Evolutionary conservation across 305 asterid species (phyloP), one percentile per base, ranked within the genome.

Genomic region (Caryopteris hybrid): DNA sequence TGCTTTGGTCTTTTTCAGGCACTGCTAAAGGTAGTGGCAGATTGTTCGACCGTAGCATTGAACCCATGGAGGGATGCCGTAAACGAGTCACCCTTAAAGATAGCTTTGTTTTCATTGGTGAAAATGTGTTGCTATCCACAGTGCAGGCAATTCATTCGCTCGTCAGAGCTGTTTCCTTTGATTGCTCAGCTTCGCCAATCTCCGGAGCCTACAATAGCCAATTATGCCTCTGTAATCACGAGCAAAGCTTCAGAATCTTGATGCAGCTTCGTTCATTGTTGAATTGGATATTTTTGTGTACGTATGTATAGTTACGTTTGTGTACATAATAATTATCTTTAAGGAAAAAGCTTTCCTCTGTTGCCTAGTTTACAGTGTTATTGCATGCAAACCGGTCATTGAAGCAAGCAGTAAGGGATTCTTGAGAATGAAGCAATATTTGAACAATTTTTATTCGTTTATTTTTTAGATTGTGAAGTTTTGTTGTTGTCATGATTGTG

Each of bases 41-140:
- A 90, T 73, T 92, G 95, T 68, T 81, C 96, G 1, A 72, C 76
- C 12, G 84, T 83, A 18, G 98, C 95, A 56, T 76, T 94, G 76
- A 89, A 85, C 81, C 98, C 98, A 0, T 66, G 89, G 65, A 83
- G 76, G 65, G 97, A 91, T 41, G 92, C 91, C 21, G 38, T 87
- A 53, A 85, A 84, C 10, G 99, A 91, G 75, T 94, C 99, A 13
- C 97, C 99, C 45, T 71, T 91, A 66, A 95, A 86, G 83, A 88
- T 95, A 46, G 96, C 97, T 4, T 74, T 95, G 64, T 91, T 95
- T 73, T 86, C 98, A 29, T 78, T 95, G 71, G 90, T 93, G 52
- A 95, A 88, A 80, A 95, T 95, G 99, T 91, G 94, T 66, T 96
- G 92, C 17, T 89, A 95, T 73, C 88, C 93, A 13, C 89, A 74